These are phyloP conservation scores for Silene conica DNA, from an alignment of 148 eudicot genomes.

Conservation along the genomic window DNA sequence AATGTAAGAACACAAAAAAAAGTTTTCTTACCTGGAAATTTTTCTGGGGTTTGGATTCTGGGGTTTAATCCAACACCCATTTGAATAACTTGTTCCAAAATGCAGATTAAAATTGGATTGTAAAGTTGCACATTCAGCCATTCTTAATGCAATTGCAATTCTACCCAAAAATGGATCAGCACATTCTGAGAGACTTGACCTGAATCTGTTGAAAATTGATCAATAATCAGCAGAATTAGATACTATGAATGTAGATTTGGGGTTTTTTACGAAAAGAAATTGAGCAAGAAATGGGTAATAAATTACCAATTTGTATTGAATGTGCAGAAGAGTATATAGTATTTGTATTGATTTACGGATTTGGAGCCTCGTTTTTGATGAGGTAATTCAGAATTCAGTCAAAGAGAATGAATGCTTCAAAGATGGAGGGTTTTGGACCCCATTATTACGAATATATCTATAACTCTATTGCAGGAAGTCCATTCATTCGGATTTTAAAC, in stretches of 20 bases:
- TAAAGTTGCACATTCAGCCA: constrained; percentile 51
- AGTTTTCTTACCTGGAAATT: constrained; percentile 17
- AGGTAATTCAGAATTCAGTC: too few relatives aligned
- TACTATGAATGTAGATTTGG: not conserved
- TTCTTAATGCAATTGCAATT: constrained; percentile 14
- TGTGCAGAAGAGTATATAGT: too few relatives aligned
- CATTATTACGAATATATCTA: too few relatives aligned
- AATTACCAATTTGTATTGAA: not conserved
- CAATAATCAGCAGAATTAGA: not conserved
- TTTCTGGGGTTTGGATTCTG: constrained; percentile 14
- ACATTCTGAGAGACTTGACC: constrained; percentile 16
- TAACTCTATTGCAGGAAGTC: too few relatives aligned
- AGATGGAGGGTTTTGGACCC: too few relatives aligned
- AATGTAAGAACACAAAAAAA: not conserved
- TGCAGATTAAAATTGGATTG: constrained; percentile 39
- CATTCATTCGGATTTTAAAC: too few relatives aligned
- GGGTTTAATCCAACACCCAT: constrained; percentile 26
- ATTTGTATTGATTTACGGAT: too few relatives aligned
- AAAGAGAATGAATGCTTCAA: too few relatives aligned
- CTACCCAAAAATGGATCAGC: constrained; percentile 25
- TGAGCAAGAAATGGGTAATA: not conserved
- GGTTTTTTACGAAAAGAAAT: not conserved
- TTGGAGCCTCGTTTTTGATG: too few relatives aligned
- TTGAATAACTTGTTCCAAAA: constrained; percentile 18
- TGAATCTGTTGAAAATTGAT: constrained; percentile 13